phyloP scores from a whole-genome alignment of 1,284 basidiomycete genomes.

The Melampsora occidentalis region DNA sequence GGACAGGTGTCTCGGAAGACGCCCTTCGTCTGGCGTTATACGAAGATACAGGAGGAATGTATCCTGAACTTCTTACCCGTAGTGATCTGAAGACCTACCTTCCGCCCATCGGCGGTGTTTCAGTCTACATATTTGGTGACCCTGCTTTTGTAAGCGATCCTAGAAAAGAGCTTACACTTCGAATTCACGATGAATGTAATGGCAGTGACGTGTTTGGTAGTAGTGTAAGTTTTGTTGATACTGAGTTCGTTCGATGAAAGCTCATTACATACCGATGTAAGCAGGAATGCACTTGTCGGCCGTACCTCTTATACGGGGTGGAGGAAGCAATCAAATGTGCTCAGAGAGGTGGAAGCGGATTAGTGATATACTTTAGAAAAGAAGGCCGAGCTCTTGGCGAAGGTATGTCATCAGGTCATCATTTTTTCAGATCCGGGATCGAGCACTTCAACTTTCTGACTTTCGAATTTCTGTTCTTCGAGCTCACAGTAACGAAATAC shows the following conservation, averaged over 20 bases:
- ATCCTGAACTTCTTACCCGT: conserved; percentile 89
- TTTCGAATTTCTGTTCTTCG: too few relatives aligned
- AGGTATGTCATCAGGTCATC: conserved; percentile 51
- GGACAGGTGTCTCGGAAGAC: conserved; percentile 63
- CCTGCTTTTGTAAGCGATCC: conserved; percentile 74
- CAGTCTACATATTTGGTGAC: conserved; percentile 88
- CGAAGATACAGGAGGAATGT: conserved; percentile 93
- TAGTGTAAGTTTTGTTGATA: not conserved
- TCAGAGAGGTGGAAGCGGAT: conserved; percentile 84
- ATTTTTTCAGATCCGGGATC: too few relatives aligned
- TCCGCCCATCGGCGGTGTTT: conserved; percentile 86
- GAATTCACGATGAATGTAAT: conserved; percentile 88
- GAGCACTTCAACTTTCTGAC: too few relatives aligned
- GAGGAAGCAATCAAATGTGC: conserved; percentile 83
- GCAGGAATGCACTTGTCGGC: conserved; percentile 52
- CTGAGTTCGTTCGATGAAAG: too few relatives aligned
- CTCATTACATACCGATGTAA: not conserved
- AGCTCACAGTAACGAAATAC: conserved; percentile 59
- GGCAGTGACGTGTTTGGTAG: conserved; percentile 55
- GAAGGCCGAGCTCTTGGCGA: conserved; percentile 89
- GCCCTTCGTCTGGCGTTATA: conserved; percentile 82
- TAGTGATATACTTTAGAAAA: conserved; percentile 91
- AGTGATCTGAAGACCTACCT: conserved; percentile 93
- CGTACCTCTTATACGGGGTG: conserved; percentile 87
- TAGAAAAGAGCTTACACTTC: conserved; percentile 79